Conservation (phyloP, 2,329 filamentous ascomycete species). For the Exophiala bonariae region DNA sequence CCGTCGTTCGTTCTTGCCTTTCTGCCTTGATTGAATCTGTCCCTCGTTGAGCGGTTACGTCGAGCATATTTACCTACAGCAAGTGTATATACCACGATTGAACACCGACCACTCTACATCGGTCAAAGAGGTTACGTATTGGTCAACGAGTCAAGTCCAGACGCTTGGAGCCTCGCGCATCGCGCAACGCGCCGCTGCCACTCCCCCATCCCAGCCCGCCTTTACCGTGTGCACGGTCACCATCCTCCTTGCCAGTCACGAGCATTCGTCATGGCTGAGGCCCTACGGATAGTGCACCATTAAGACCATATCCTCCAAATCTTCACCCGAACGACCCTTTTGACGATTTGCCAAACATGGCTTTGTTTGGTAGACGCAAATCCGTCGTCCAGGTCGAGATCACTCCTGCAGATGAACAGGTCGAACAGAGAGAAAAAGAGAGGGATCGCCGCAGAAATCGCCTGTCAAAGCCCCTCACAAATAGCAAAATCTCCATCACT, state of each 20-base stretch:
- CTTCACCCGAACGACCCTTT: not conserved
- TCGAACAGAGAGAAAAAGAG: not conserved
- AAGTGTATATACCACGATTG: no score
- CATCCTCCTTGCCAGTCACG: not conserved
- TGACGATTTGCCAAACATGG: slow-evolving; percentile 10
- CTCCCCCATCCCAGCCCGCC: no score
- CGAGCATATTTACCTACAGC: no score
- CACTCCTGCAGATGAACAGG: not conserved
- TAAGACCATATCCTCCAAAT: not conserved
- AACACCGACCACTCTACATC: no score
- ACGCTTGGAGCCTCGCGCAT: no score
- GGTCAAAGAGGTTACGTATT: no score
- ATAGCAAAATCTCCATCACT: slow-evolving; percentile 12
- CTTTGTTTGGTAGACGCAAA: slow-evolving; percentile 18
- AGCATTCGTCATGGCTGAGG: no score
- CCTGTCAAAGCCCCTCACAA: slow-evolving; percentile 28
- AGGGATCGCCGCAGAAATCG: slow-evolving; percentile 24
- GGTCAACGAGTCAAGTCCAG: no score
- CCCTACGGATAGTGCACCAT: no score
- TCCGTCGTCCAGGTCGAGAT: slow-evolving; percentile 11
- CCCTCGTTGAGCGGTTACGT: no score
- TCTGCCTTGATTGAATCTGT: no score
- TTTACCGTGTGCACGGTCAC: not conserved
- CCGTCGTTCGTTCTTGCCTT: not conserved
- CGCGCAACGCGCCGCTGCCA: no score